Conservation (phyloP, 1,139 yeast species). For the Saccharomyces uvarum region DNA sequence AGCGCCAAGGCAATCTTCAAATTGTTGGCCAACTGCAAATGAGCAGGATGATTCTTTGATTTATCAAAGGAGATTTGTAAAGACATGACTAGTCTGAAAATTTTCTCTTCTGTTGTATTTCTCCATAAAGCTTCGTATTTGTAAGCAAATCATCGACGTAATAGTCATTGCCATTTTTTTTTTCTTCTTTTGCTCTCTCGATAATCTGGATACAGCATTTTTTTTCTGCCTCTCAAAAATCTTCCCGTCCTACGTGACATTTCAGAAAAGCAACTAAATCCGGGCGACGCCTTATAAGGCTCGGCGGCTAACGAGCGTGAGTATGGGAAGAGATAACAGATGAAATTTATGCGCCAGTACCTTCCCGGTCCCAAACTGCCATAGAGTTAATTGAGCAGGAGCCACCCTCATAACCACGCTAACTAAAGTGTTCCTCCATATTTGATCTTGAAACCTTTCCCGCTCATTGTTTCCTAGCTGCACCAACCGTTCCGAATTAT, state of each 20-base stretch:
- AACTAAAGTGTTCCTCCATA: no score
- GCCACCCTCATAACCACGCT: no score
- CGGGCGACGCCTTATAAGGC: background rate
- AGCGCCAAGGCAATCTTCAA: slow-evolving; percentile 53
- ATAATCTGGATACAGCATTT: background rate
- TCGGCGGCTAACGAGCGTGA: background rate
- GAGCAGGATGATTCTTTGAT: slow-evolving; percentile 30
- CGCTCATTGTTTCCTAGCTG: no score
- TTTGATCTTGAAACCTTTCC: no score
- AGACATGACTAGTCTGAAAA: slow-evolving; percentile 20
- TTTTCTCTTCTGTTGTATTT: background rate
- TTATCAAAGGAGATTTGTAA: slow-evolving; percentile 39
- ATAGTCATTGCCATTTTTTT: background rate
- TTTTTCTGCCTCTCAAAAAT: background rate
- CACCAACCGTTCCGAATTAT: no score
- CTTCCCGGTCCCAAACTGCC: no score
- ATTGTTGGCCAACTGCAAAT: slow-evolving; percentile 45
- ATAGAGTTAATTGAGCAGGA: no score
- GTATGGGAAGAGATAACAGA: background rate
- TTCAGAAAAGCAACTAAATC: background rate
- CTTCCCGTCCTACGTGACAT: background rate
- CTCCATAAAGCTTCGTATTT: background rate
- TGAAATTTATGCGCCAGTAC: background rate
- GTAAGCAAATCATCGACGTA: background rate
- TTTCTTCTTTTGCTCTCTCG: background rate